phyloP scores from a whole-genome alignment of 257 asterid genomes.

The Solanum piurae region DNA sequence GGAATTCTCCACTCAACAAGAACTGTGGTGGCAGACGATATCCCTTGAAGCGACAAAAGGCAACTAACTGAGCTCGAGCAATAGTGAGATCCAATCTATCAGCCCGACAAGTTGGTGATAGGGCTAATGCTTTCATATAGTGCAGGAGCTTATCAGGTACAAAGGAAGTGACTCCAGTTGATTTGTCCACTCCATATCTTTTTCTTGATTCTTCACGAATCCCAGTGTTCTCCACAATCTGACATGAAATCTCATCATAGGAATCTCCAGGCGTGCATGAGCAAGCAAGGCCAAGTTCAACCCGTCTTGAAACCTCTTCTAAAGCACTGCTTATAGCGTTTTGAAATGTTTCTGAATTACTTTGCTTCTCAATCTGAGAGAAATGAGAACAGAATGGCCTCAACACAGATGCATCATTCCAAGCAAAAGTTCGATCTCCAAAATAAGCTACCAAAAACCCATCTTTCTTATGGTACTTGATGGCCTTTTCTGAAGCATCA shows the following conservation, averaged over 20 bases:
- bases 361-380: constrained; percentile 70
- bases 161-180: constrained; percentile 39
- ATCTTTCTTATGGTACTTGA: constrained; percentile 62
- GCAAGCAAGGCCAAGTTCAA: constrained; percentile 72
- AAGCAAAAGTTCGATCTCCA: constrained; percentile 89
- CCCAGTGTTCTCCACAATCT: constrained; percentile 72
- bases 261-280: constrained; percentile 53
- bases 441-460: constrained; percentile 86
- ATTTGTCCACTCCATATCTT: constrained; percentile 62
- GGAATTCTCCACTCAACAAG: constrained; percentile 34
- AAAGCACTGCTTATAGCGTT: constrained; percentile 65
- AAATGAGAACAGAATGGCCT: constrained; percentile 70
- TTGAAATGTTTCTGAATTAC: constrained; percentile 71
- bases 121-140: constrained; percentile 45
- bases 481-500: constrained; percentile 84
- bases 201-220: constrained; percentile 66
- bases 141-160: constrained; percentile 61
- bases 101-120: constrained; percentile 34
- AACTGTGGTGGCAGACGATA: constrained; percentile 33
- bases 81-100: constrained; percentile 61
- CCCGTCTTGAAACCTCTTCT: constrained; percentile 77
- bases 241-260: constrained; percentile 38
- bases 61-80: constrained; percentile 61
- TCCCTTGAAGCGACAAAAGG: constrained; percentile 61
- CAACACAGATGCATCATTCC: constrained; percentile 74